These are phyloP conservation scores for Calonectria hawksworthii DNA, from an alignment of 2,329 filamentous ascomycete species.

Conservation along the genomic window DNA sequence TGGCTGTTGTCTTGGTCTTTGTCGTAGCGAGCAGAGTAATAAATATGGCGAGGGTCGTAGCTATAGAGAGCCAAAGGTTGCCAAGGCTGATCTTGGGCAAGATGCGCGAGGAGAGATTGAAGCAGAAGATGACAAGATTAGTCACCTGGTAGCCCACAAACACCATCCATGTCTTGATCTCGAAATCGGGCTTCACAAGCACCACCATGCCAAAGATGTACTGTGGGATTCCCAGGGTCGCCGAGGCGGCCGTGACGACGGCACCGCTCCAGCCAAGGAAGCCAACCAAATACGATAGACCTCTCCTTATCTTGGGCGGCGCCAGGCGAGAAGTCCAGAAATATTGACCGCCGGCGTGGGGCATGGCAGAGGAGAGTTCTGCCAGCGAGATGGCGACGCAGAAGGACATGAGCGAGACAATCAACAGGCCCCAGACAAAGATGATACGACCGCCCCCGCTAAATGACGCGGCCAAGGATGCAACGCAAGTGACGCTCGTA, in stretches of 20 bases:
- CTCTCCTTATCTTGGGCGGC: not conserved
- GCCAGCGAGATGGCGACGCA: not conserved
- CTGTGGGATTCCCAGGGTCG: not conserved
- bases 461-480: not conserved
- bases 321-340: constrained; percentile 6
- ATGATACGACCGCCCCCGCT: not conserved
- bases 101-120: not conserved
- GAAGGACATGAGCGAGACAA: not conserved
- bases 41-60: not conserved
- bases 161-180: constrained; percentile 4
- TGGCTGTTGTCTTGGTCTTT: not conserved
- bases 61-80: not conserved
- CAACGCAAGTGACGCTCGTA: not conserved
- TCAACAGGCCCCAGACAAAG: constrained; percentile 8
- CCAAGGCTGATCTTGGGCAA: not conserved
- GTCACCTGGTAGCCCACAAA: constrained; percentile 12
- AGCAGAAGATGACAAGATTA: not conserved
- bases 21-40: not conserved
- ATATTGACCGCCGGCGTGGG: constrained; percentile 14
- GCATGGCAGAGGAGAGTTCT: constrained; percentile 13
- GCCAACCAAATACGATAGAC: not conserved
- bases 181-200: not conserved
- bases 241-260: not conserved
- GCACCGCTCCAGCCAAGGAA: constrained; percentile 2
- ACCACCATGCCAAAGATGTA: not conserved